phyloP scores from a whole-genome alignment of 2,329 filamentous ascomycete genomes.

The Cladophialophora carrionii region DNA sequence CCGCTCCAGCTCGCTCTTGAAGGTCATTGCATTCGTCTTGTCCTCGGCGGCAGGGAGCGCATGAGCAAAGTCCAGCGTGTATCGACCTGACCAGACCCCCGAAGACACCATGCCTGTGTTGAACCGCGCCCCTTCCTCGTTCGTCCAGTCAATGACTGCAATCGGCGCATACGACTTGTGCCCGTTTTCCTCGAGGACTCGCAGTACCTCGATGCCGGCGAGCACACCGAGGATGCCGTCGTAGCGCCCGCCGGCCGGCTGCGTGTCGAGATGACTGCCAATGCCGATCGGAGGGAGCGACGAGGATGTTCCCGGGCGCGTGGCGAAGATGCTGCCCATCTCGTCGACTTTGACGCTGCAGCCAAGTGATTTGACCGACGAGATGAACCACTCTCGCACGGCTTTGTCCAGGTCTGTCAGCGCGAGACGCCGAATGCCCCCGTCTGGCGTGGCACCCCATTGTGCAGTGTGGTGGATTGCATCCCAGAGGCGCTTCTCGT shows the following conservation, averaged over 20 bases:
- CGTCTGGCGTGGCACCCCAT: constrained; percentile 20
- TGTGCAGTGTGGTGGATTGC: constrained; percentile 18
- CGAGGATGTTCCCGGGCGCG: constrained; percentile 63
- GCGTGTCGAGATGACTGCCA: constrained; percentile 66
- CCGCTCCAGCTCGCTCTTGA: constrained; percentile 54
- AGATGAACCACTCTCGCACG: constrained; percentile 74
- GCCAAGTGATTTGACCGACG: constrained; percentile 64
- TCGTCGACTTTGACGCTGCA: constrained; percentile 70
- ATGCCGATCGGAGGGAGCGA: constrained; percentile 67
- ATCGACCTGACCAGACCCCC: constrained; percentile 74
- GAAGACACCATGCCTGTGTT: constrained; percentile 74
- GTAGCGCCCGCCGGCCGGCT: constrained; percentile 63
- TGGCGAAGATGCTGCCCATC: constrained; percentile 81
- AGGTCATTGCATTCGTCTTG: constrained; percentile 65
- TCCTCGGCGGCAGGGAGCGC: constrained; percentile 61
- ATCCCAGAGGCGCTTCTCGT: constrained; percentile 20
- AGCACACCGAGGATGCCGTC: constrained; percentile 76
- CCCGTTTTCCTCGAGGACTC: constrained; percentile 66
- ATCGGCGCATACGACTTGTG: constrained; percentile 71
- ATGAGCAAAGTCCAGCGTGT: constrained; percentile 65
- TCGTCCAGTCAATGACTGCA: constrained; percentile 78
- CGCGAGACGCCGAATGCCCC: constrained; percentile 60
- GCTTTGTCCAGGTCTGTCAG: constrained; percentile 71
- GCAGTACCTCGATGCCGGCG: constrained; percentile 73
- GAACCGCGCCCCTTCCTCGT: constrained; percentile 80